Percentiles rank a stretch among this genome's conserved stretches.
Evolutionary conservation across 768 basidiomycete species (phyloP).

Genomic region (Coprinopsis cinerea): DNA sequence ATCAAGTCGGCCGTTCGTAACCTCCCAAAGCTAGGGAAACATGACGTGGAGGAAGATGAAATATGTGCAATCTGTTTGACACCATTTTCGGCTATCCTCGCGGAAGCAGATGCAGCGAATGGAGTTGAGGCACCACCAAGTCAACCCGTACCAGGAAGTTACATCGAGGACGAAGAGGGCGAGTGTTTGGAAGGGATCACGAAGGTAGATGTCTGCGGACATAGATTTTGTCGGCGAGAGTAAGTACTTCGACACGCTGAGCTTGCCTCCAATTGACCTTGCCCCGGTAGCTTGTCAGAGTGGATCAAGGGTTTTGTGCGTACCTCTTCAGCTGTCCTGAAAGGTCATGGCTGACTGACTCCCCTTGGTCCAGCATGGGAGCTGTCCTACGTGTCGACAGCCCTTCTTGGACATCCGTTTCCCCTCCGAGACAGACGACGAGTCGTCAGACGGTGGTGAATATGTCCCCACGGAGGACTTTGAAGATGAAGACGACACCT

Average conservation of each 20-base stretch:
- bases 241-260: constrained; percentile 19
- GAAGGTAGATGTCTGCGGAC: constrained; percentile 53
- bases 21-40: constrained; percentile 37
- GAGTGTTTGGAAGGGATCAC: constrained; percentile 41
- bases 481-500: constrained; percentile 47
- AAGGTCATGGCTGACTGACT: not conserved
- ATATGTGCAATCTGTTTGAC: constrained; percentile 63
- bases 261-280: constrained; percentile 6
- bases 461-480: constrained; percentile 51
- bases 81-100: constrained; percentile 41
- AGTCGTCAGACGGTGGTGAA: constrained; percentile 63
- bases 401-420: constrained; percentile 50
- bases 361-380: constrained; percentile 47
- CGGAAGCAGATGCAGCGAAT: constrained; percentile 19
- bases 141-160: not conserved
- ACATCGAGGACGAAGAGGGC: constrained; percentile 8
- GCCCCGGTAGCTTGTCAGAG: constrained; percentile 44
- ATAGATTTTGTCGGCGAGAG: constrained; percentile 66
- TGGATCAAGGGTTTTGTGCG: constrained; percentile 59
- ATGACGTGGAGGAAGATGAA: constrained; percentile 42
- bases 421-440: constrained; percentile 50
- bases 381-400: constrained; percentile 62
- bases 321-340: not conserved
- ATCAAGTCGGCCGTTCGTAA: constrained; percentile 35
- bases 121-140: constrained; percentile 2